Percentiles rank a stretch among this genome's conserved stretches.
Evolutionary conservation across 805 yeast species (phyloP).

Genomic region (Starmerella etchellsii): DNA sequence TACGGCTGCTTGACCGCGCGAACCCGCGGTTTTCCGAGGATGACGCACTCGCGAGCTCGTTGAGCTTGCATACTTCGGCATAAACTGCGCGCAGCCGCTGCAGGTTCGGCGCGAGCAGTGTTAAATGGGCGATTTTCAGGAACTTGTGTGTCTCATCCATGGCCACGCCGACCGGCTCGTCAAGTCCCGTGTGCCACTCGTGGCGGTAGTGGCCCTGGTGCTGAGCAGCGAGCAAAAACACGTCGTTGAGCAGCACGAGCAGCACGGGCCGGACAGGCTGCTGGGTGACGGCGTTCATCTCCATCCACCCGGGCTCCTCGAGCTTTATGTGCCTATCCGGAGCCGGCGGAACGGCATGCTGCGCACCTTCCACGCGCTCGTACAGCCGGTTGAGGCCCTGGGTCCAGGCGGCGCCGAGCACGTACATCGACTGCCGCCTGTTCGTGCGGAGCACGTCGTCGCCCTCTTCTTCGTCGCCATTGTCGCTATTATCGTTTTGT

Average conservation of each 20-base stretch:
- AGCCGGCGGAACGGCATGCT: conserved; percentile 55
- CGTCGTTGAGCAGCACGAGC: conserved; percentile 64
- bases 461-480: conserved; percentile 5
- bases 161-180: conserved; percentile 35
- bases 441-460: conserved; percentile 15
- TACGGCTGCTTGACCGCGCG: neutral
- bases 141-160: conserved; percentile 20
- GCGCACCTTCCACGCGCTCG: conserved; percentile 84
- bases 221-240: conserved; percentile 58
- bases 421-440: conserved; percentile 57
- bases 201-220: conserved; percentile 45
- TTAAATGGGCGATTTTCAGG: conserved; percentile 35
- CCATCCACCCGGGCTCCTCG: conserved; percentile 77
- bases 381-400: conserved; percentile 54
- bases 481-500: conserved; percentile 1
- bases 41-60: conserved; percentile 8
- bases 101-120: conserved; percentile 13
- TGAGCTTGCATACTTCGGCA: conserved; percentile 11
- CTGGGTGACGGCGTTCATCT: conserved; percentile 73
- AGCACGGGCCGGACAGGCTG: conserved; percentile 67
- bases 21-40: neutral
- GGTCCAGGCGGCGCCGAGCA: conserved; percentile 73
- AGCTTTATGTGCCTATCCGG: conserved; percentile 72
- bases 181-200: conserved; percentile 65
- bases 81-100: conserved; percentile 11